These are phyloP conservation scores for Hymenoscyphus infarciens DNA, from an alignment of 2,329 filamentous ascomycete genomes.

Conservation along the genomic window DNA sequence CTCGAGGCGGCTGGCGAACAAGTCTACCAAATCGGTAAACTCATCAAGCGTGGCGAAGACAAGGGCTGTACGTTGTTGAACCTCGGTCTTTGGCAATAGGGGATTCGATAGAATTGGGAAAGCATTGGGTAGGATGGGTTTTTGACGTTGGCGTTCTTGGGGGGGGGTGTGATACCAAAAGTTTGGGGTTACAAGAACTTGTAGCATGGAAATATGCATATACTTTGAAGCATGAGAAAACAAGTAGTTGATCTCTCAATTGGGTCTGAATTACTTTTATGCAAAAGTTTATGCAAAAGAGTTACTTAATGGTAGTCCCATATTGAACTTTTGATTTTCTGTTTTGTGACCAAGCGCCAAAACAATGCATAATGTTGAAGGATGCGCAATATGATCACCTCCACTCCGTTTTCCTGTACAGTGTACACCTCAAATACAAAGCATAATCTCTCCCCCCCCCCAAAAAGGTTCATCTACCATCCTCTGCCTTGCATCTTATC, in stretches of 20 bases:
- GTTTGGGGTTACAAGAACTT: slow-evolving; percentile 1
- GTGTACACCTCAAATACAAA: background rate
- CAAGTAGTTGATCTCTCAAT: background rate
- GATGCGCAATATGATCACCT: background rate
- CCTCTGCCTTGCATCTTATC: slow-evolving; percentile 84
- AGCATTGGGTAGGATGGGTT: background rate
- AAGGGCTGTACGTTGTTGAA: slow-evolving; percentile 62
- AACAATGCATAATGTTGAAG: slow-evolving; percentile 4
- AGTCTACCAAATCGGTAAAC: slow-evolving; percentile 70
- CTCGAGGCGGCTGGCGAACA: slow-evolving; percentile 69
- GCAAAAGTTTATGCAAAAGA: no score
- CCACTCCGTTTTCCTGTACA: background rate
- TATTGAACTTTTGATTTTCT: slow-evolving; percentile 9
- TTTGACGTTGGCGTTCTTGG: slow-evolving; percentile 4
- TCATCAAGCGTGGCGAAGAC: slow-evolving; percentile 54
- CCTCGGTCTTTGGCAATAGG: slow-evolving; percentile 39
- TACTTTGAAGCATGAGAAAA: background rate
- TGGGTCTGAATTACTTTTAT: background rate
- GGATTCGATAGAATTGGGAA: background rate
- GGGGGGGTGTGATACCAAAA: slow-evolving; percentile 25
- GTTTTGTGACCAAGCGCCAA: slow-evolving; percentile 9
- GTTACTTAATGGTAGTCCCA: slow-evolving; percentile 1
- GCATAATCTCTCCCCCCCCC: background rate
- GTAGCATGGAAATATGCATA: background rate
- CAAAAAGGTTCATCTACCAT: slow-evolving; percentile 55